Conservation (phyloP, 1,284 basidiomycete species). For the Hemileccinum hortonii region DNA sequence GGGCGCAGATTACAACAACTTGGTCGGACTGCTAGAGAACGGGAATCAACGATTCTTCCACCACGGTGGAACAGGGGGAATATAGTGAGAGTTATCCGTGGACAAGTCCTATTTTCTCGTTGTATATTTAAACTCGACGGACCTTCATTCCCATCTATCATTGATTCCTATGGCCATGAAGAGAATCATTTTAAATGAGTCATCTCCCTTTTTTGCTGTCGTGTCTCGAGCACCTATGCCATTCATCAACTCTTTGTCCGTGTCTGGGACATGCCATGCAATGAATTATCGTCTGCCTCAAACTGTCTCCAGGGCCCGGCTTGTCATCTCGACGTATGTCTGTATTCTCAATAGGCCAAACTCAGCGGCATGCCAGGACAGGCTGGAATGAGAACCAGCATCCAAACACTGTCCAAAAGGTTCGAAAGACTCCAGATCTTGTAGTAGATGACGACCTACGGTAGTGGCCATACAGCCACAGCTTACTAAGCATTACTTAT, state of each 20-base stretch:
- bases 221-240: conserved; percentile 54
- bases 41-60: conserved; percentile 54
- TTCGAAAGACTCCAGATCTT: conserved; percentile 76
- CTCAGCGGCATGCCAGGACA: conserved; percentile 43
- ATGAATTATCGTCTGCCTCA: conserved; percentile 37
- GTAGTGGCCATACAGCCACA: no score
- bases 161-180: conserved; percentile 49
- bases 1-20: conserved; percentile 50
- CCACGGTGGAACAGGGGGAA: conserved; percentile 19
- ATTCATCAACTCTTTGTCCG: conserved; percentile 53
- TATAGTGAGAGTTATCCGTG: no score
- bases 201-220: conserved; percentile 48
- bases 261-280: conserved; percentile 51
- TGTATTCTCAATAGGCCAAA: not conserved
- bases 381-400: conserved; percentile 76
- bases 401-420: conserved; percentile 82
- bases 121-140: no score
- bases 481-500: no score
- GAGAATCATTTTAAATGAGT: conserved; percentile 68
- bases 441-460: conserved; percentile 67
- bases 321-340: conserved; percentile 5
- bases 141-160: conserved; percentile 2
- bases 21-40: conserved; percentile 54
- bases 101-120: no score
- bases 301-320: conserved; percentile 41